Base-by-base conservation (phyloP, 2,329 filamentous ascomycete species). In the Xylariaceae sp. region DNA sequence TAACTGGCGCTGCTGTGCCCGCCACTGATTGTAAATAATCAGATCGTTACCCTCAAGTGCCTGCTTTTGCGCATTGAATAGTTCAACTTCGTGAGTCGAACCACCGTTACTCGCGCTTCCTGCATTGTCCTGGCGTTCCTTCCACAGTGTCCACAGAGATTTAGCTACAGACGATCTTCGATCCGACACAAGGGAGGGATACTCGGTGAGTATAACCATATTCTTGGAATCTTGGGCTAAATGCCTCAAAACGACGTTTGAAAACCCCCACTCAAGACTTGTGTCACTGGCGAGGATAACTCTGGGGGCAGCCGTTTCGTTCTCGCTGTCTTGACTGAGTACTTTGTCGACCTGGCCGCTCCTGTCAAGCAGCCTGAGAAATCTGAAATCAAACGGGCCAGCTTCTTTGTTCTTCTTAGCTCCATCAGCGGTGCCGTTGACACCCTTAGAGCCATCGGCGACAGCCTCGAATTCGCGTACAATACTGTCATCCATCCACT, bases 401-500 rank as follows among this genome's bases (percentile, higher is more conserved):
- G 72, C 74, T 28, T 72, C 69, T 48, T 76, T 77, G 17, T 63
- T 60, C 24, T 65, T 59, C 53, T 73, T 80, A 12, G 69, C 66
- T 19, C 66, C 69, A 11, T 69, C 63, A 0, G 67, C 64, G 9
- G 71, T 69, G 7, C 69, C 65, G 45, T 68, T 72, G 3, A 66
- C 59, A 48, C 73, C 68, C 44, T 64, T 67, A 7, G 62, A 57
- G 3, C 65, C 70, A 48, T 79, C 77, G 2, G 74, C 77, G 36
- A 82, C 73, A 12, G 84, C 81, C 61, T 95, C 90, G 47, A 95
- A 94, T 55, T 97, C 91, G 41, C 89, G 83, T 32, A 95, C 85
- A 44, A 98, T 94, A 43, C 83, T 85, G 57, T 96, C 90, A 59
- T 97, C 90, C 90, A 98, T 97, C 93, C 93, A 98, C 60, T 98